Percentiles rank a stretch among this genome's conserved stretches.
Evolutionary conservation across 2,329 filamentous ascomycete species (phyloP).

Genomic region (Penicillium glabrum): DNA sequence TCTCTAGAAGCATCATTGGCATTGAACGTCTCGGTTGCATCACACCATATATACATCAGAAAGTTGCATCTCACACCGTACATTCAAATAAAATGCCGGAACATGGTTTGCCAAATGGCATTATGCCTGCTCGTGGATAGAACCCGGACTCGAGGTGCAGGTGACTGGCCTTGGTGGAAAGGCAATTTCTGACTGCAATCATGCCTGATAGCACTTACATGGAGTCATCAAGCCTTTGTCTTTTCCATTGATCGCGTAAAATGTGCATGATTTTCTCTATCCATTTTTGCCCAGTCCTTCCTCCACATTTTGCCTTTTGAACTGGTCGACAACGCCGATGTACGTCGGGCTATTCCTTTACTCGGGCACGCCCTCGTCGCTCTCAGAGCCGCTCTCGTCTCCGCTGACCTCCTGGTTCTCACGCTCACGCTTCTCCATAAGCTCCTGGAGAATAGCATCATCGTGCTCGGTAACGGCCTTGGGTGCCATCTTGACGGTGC

Average conservation of each 20-base stretch:
- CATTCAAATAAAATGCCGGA: background rate
- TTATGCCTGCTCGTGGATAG: constrained; percentile 14
- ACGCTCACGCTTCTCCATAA: constrained; percentile 98
- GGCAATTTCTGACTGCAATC: constrained; percentile 22
- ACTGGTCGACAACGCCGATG: constrained; percentile 15
- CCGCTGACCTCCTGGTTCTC: constrained; percentile 98
- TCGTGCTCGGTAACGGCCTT: constrained; percentile 99
- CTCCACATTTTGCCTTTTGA: constrained; percentile 13
- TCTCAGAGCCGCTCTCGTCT: constrained; percentile 94
- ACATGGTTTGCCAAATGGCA: constrained; percentile 17
- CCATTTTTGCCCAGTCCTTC: constrained; percentile 18
- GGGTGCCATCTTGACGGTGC: constrained; percentile 95
- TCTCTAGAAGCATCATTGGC: constrained; percentile 14
- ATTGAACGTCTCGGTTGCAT: constrained; percentile 26
- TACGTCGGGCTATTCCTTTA: constrained; percentile 26
- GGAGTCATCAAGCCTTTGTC: constrained; percentile 18
- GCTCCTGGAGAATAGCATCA: constrained; percentile 90
- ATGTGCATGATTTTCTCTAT: constrained; percentile 25
- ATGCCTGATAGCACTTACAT: constrained; percentile 15
- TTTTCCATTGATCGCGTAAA: constrained; percentile 24
- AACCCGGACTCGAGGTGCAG: constrained; percentile 18
- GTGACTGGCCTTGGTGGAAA: constrained; percentile 19
- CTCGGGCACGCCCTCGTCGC: constrained; percentile 77
- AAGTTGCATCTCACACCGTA: constrained; percentile 21
- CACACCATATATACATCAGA: constrained; percentile 37